Evolutionary conservation across 2,329 filamentous ascomycete species (phyloP), one percentile per base, ranked within the genome.

Genomic region (Incumbomyces delicatus): DNA sequence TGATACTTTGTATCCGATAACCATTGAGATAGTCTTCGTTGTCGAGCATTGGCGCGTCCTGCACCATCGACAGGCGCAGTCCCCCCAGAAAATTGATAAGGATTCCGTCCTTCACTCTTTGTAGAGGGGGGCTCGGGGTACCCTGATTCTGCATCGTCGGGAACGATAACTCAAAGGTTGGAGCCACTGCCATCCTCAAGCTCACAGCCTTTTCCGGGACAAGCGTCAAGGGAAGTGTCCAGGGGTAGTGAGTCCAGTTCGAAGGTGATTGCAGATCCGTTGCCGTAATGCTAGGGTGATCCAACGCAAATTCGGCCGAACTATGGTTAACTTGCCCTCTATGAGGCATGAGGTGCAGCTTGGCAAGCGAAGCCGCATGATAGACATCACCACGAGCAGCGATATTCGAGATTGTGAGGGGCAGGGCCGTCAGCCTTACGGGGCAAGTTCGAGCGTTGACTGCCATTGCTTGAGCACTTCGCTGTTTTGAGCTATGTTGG

Each of bases 241-340:
- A 96, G 0, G 92, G 92, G 59, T 88, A 96, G 57, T 86, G 82
- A 0, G 84, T 90, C 62, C 89, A 82, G 58, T 94, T 94, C 1
- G 80, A 81, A 6, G 77, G 77, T 12, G 80, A 81, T 50, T 61
- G 68, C 46, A 73, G 66, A 59, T 75, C 77, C 6, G 72, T 70
- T 22, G 74, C 55, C 6, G 72, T 73, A 12, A 79, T 71, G 49
- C 74, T 76, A 3, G 76, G 76, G 55, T 75, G 74, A 50, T 72
- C 66, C 18, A 64, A 59, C 8, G 68, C 80, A 66, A 69, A 77
- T 59, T 76, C 69, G 46, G 74, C 61, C 41, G 77, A 63, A 27
- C 73, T 69, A 10, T 73, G 75, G 22, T 85, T 78, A 2, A 77
- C 67, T 46, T 80, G 79, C 16, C 68, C 66, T 38, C 65, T 64